These are phyloP conservation scores for Dionaea muscipula DNA, from an alignment of 179 eudicot species.

Conservation along the genomic window DNA sequence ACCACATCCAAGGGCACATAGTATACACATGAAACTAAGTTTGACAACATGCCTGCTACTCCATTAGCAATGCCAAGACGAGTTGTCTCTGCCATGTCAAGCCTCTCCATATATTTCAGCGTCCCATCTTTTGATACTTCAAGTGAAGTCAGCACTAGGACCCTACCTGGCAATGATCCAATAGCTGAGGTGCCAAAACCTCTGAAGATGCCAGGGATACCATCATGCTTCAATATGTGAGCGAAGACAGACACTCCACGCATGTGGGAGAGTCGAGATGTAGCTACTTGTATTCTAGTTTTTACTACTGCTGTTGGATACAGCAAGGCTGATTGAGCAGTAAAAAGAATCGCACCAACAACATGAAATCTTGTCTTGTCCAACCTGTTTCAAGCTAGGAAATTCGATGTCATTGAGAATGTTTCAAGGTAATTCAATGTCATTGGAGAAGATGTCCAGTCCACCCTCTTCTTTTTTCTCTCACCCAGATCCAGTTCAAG, in stretches of 20 bases:
- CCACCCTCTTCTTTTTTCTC: too few species aligned
- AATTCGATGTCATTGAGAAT: not conserved
- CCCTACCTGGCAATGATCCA: constrained; percentile 63
- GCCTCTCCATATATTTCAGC: constrained; percentile 37
- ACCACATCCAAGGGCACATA: constrained; percentile 85
- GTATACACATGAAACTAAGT: constrained; percentile 47
- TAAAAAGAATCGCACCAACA: constrained; percentile 54
- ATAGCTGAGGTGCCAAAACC: constrained; percentile 68
- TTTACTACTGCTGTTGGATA: constrained; percentile 63
- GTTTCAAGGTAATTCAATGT: not conserved
- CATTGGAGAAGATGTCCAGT: too few species aligned
- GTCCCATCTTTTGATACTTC: constrained; percentile 58
- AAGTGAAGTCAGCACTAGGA: constrained; percentile 50
- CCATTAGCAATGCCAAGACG: constrained; percentile 61
- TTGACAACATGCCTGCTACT: constrained; percentile 67
- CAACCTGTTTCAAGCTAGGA: constrained; percentile 27
- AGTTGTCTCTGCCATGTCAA: constrained; percentile 54
- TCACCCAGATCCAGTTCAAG: too few species aligned
- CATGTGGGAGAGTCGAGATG: constrained; percentile 31
- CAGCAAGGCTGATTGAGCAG: constrained; percentile 48
- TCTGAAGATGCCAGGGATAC: constrained; percentile 54
- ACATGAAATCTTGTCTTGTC: constrained; percentile 59
- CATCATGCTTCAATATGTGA: constrained; percentile 44
- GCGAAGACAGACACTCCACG: constrained; percentile 33
- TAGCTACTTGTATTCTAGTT: constrained; percentile 68